Evolutionary conservation across 2,329 filamentous ascomycete species (phyloP), one percentile per base, ranked within the genome.

Genomic region (Fusarium subglutinans): DNA sequence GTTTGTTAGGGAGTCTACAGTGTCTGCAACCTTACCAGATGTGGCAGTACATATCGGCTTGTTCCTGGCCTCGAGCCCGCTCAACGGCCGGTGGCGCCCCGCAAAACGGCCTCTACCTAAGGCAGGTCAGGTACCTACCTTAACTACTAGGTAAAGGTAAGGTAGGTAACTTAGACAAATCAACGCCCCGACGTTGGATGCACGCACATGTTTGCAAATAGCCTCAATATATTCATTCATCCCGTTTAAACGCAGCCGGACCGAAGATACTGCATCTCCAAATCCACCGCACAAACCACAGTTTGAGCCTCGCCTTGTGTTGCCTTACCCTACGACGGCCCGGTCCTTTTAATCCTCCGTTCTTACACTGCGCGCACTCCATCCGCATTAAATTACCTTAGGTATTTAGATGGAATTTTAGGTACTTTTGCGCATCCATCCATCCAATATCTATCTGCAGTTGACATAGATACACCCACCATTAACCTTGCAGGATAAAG

Each of bases 51-150:
- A 62, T 58, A 58, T 72, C 48, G 64, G 54, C 53, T 67, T 53
- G 70, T 74, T 72, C 72, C 69, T 69, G 59, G 59, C 47, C 48
- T 53, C 62, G 41, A 54, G 35, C 18, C 18, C 33, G 35, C 56
- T 57, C 59, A 65, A 69, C 64, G 64, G 55, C 56, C 55, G 50
- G 70, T 73, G 69, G 64, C 63, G 69, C 64, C 69, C 70, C 58
- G 69, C 69, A 65, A 64, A 65, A 59, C 41, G 60, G 48, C 22
- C 48, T 51, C 48, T 51, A 51, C 38, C 38, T 37, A 37, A 17
- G 35, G 35, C 17, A 37, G 35, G 35, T 37, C 14, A 37, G 35
- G 35, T 37, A 37, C 15, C 15, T 30, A 30, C 30, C 30, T 30
- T 30, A 30, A 30, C 30, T 30, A 30, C 30, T 30, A 30, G 30